Base-by-base conservation (phyloP, 169 alveolate species). In the Plasmodium vivax region DNA sequence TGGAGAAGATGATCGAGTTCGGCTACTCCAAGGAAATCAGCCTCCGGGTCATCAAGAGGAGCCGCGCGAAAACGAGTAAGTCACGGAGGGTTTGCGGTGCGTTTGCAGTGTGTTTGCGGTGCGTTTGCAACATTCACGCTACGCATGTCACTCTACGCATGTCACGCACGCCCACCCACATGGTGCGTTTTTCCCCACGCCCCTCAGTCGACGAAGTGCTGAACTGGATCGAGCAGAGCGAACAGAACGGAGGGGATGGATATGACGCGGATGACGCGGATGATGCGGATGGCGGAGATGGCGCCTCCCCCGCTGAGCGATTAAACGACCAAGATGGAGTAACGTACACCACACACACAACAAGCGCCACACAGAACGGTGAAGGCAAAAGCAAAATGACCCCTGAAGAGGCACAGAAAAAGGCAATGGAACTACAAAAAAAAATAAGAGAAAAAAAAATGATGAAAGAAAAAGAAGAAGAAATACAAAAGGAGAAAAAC, bases 31-130 rank as follows among this genome's bases (percentile, higher is more conserved):
- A 68, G 51, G 90, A 79, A 41, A 79, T 90, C 32, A 73, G 94
- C 51, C 45, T 58, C n/a, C 56, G 56, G 74, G 94, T 80, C 68
- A 51, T 90, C 30, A 62, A 90, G 54, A 58, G 38, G 74, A 62
- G 94, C 74, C 90, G 90, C 16, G 94, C 94, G 30, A 90, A 90
- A 90, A 90, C 94, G 72, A 54, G 94, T 90, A 80, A 80, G 36
- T 34, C 4, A 58, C 62, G 41, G 62, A 47, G 30, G 32, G 12
- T 34, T 3, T 3, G 43, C 14, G 75, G 32, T 3, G 43, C 23
- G n/a, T 19, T 5, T 43, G 32, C 72, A 0, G 27, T 1, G 16
- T 8, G 72, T 19, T 2, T 56, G 23, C 41, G n/a, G n/a, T n/a
- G n/a, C n/a, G n/a, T n/a, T n/a, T n/a, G n/a, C n/a, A n/a, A n/a